Percentiles rank a stretch among this genome's conserved stretches.
Evolutionary conservation across 2,329 filamentous ascomycete genomes (phyloP).

Genomic region (Stagonosporopsis rhizophila): DNA sequence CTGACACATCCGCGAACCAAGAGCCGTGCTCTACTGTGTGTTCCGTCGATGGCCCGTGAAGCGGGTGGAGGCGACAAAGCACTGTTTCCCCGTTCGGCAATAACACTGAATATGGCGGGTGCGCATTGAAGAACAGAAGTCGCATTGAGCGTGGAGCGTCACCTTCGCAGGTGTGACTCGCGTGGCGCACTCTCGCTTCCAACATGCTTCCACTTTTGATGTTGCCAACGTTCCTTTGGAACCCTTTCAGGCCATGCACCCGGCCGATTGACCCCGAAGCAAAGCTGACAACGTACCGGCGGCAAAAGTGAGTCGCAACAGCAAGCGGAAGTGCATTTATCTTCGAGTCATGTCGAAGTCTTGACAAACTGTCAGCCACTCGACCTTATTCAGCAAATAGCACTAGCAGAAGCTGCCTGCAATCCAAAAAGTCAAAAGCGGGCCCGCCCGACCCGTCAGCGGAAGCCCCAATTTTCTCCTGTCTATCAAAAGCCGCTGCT

Average conservation of each 20-base stretch:
- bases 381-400: neutral
- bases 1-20: neutral
- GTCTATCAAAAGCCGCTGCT: slow-evolving; percentile 6
- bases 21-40: too few species aligned
- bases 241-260: neutral
- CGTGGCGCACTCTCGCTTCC: neutral
- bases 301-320: neutral
- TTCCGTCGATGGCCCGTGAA: neutral
- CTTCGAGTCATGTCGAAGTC: slow-evolving; percentile 7
- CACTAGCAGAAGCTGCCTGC: slow-evolving; percentile 4
- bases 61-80: neutral
- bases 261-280: slow-evolving; percentile 8
- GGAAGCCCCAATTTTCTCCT: slow-evolving; percentile 1
- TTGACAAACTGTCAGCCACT: neutral
- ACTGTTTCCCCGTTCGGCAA: neutral
- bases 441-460: slow-evolving; percentile 13
- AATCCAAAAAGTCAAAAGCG: slow-evolving; percentile 12
- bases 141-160: neutral
- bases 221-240: neutral
- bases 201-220: neutral
- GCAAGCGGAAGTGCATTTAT: neutral
- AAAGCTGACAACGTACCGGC: neutral
- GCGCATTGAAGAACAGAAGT: neutral
- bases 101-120: neutral
- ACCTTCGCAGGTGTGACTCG: slow-evolving; percentile 1